Evolutionary conservation across 1,284 basidiomycete species (phyloP).

Genomic region (Erythrobasidium hasegawianum): DNA sequence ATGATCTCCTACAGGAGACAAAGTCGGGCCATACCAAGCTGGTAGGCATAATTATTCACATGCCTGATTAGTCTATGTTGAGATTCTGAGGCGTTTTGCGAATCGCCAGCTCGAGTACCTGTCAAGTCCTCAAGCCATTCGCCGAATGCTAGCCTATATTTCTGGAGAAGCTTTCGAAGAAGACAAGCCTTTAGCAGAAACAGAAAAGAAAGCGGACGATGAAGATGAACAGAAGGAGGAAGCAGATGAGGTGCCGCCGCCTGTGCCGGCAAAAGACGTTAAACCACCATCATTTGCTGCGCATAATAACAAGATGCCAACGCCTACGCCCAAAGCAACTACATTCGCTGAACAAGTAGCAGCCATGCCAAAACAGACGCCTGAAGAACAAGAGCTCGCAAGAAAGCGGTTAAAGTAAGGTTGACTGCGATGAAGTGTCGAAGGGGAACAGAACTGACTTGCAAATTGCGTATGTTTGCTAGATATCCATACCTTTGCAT

Average conservation of each 20-base stretch:
- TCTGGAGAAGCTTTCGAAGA: constrained; percentile 33
- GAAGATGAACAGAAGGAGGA: not conserved
- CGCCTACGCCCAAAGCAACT: constrained; percentile 1
- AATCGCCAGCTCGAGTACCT: constrained; percentile 37
- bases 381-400: constrained; percentile 25
- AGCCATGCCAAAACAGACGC: constrained; percentile 5
- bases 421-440: not conserved
- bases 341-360: constrained; percentile 26
- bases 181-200: not conserved
- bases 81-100: no score
- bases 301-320: not conserved
- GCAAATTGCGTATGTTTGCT: not conserved
- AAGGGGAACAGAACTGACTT: not conserved
- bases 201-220: not conserved
- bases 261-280: not conserved
- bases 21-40: constrained; percentile 35
- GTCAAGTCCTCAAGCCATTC: constrained; percentile 12
- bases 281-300: not conserved
- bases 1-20: constrained; percentile 37
- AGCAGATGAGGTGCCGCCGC: not conserved
- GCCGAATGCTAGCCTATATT: constrained; percentile 32
- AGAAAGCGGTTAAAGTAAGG: constrained; percentile 33
- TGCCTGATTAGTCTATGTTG: no score
- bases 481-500: constrained; percentile 93
- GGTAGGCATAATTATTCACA: no score